Evolutionary conservation across 2,329 filamentous ascomycete genomes (phyloP).

Genomic region (Claviceps citrina): DNA sequence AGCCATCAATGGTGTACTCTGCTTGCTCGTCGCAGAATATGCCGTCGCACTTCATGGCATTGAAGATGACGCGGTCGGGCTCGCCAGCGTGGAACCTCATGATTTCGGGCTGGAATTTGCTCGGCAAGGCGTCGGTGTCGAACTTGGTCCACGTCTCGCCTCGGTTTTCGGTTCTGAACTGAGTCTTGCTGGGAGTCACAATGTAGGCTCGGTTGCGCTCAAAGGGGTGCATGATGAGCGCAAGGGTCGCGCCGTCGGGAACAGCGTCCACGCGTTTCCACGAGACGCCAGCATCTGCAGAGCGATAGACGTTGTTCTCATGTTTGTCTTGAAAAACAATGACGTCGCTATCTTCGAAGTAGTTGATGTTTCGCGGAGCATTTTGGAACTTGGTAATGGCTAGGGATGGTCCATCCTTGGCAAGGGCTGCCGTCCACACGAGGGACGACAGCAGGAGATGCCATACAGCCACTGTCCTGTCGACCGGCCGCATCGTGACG

Average conservation of each 20-base stretch:
- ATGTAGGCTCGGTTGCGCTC: constrained; percentile 69
- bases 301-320: constrained; percentile 56
- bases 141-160: constrained; percentile 73
- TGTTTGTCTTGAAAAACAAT: constrained; percentile 57
- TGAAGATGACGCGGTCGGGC: constrained; percentile 72
- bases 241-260: constrained; percentile 43
- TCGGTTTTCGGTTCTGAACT: constrained; percentile 72
- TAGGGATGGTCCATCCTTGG: constrained; percentile 53
- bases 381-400: constrained; percentile 49
- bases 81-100: constrained; percentile 74
- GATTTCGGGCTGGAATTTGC: constrained; percentile 31
- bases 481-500: constrained; percentile 40
- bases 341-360: constrained; percentile 80
- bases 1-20: constrained; percentile 74
- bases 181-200: constrained; percentile 49
- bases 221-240: constrained; percentile 62
- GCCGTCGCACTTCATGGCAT: constrained; percentile 53
- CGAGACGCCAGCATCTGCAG: constrained; percentile 60
- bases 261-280: constrained; percentile 57
- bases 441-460: constrained; percentile 37
- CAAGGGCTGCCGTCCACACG: constrained; percentile 24
- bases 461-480: constrained; percentile 31
- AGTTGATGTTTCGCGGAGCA: constrained; percentile 56
- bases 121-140: constrained; percentile 42
- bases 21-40: constrained; percentile 48